Base-by-base conservation (phyloP, 768 basidiomycete species). In the Rhodotorula sphaerocarpa region DNA sequence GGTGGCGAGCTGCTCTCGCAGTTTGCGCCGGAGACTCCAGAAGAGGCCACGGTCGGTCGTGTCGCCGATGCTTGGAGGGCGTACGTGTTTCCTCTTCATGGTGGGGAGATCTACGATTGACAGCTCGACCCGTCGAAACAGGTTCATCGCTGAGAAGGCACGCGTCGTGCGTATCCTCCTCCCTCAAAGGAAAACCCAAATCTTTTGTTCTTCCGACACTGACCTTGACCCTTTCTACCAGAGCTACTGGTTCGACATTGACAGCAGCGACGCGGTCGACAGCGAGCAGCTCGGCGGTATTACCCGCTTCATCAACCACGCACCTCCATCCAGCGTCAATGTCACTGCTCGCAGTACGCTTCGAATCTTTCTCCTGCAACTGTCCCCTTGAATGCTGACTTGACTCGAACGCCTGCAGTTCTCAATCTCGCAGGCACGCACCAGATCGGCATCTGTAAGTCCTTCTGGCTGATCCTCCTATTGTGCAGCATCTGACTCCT, bases 241-340 rank as follows among this genome's bases (percentile, higher is more conserved):
- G 28, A 55, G 54, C 3, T 55, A 55, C 43, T 55, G 54, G 54
- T 55, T 55, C 43, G 31, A 55, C 14, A 20, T 55, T 30, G 53
- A 44, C 43, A 3, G 45, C 5, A 25, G 25, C 14, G 44, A 53
- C 33, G 28, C 51, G 15, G 10, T 31, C 15, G 52, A 41, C 52
- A 41, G 39, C 52, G 18, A 7, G 6, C 16, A 34, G 1, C 25
- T 47, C 12, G 59, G 59, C 30, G 45, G 36, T n/a, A 7, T 15
- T 10, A 27, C 27, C n/a, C 50, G 59, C 7, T 60, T 28, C 51
- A 46, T 60, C 51, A 60, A 60, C 43, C 50, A 52, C 34, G n/a
- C n/a, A n/a, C 18, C 43, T 23, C 23, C 28, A 6, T 28, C 23
- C 18, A 28, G 2, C 2, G 36, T 21, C 14, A 45, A 60, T 21